phyloP scores from a whole-genome alignment of 208 protist genomes.

The Leishmania tarentolae region DNA sequence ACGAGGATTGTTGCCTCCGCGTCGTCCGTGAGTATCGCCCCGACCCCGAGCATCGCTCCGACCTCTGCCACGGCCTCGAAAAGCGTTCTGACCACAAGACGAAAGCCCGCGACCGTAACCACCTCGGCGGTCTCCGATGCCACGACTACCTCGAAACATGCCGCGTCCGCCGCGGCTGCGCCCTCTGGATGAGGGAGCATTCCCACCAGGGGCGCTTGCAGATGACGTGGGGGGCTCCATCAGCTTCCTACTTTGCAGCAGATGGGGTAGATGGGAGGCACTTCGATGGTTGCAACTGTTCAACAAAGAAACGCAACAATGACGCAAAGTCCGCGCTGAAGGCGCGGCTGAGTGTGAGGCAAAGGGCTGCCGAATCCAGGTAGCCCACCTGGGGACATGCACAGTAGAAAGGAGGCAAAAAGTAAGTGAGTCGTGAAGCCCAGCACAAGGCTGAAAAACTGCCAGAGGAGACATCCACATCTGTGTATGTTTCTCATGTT shows the following conservation, averaged over 20 bases:
- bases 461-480: background rate
- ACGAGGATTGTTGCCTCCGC: background rate
- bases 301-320: background rate
- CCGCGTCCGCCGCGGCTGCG: background rate
- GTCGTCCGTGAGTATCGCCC: slow-evolving; percentile 7
- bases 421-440: background rate
- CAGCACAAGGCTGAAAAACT: background rate
- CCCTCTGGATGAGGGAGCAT: background rate
- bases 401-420: background rate
- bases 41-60: slow-evolving; percentile 10
- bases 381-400: background rate
- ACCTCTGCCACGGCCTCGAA: background rate
- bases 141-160: background rate
- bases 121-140: background rate
- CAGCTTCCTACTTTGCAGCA: background rate
- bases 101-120: background rate
- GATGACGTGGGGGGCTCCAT: slow-evolving; percentile 1
- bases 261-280: background rate
- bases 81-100: background rate
- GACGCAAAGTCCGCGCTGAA: background rate
- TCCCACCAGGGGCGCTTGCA: background rate
- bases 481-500: background rate
- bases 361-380: no score
- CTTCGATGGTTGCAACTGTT: background rate
- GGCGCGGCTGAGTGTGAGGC: background rate